Percentiles rank a stretch among this genome's conserved stretches.
Evolutionary conservation across 1,284 basidiomycete genomes (phyloP).

Genomic region (Ceratobasidium sp.): DNA sequence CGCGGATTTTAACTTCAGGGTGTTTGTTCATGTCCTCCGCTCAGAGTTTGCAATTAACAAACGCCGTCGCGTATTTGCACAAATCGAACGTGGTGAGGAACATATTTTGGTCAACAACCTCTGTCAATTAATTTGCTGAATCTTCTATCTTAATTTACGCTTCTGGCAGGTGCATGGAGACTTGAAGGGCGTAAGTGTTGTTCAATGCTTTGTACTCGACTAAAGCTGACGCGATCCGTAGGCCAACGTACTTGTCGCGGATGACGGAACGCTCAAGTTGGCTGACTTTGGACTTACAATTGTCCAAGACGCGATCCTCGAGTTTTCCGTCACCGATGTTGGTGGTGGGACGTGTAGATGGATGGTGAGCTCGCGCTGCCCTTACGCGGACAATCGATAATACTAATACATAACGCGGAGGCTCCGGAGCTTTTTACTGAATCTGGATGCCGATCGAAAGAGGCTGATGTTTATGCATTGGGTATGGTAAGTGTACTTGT

Average conservation of each 20-base stretch:
- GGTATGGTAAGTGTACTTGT: no score
- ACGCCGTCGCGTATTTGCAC: constrained; percentile 7
- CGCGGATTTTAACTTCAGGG: not conserved
- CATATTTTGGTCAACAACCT: no score
- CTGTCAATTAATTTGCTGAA: no score
- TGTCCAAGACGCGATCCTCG: not conserved
- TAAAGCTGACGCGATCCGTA: not conserved
- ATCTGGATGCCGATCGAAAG: no score
- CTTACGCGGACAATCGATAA: no score
- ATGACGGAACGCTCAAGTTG: constrained; percentile 6
- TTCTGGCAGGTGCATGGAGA: no score
- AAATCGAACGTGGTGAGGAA: not conserved
- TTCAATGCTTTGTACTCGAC: no score
- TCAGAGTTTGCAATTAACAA: not conserved
- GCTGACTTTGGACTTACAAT: constrained; percentile 14
- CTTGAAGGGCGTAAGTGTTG: constrained; percentile 13
- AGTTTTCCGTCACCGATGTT: not conserved
- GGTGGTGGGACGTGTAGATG: constrained; percentile 10
- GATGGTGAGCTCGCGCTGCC: not conserved
- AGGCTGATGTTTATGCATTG: no score
- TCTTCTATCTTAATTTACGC: no score
- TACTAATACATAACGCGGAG: no score
- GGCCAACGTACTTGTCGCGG: not conserved
- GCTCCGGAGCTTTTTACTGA: no score
- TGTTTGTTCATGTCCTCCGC: not conserved